These are phyloP conservation scores for Phytopythium delawarense DNA, from an alignment of 352 stramenopile species.

Conservation along the genomic window DNA sequence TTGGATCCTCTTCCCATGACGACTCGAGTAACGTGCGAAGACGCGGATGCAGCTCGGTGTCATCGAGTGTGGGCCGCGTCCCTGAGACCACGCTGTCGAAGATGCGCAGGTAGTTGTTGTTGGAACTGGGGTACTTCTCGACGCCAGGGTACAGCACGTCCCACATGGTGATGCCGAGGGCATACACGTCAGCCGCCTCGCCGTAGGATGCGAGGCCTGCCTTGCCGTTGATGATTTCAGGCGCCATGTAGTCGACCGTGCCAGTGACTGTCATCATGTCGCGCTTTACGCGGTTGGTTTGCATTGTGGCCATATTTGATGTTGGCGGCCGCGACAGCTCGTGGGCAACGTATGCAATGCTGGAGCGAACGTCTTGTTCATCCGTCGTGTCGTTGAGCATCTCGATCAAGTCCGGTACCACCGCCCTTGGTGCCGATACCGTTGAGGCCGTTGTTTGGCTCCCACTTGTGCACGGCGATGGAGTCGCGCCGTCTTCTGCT, in stretches of 20 bases:
- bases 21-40: slow-evolving; percentile 31
- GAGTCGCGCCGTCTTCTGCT: neutral
- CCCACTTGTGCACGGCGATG: neutral
- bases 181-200: slow-evolving; percentile 69
- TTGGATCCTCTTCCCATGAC: slow-evolving; percentile 40
- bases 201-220: slow-evolving; percentile 42
- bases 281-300: neutral
- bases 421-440: neutral
- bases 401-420: neutral
- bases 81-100: slow-evolving; percentile 48
- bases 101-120: slow-evolving; percentile 50
- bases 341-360: neutral
- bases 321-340: neutral
- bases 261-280: slow-evolving; percentile 58
- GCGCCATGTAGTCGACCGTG: slow-evolving; percentile 74
- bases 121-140: slow-evolving; percentile 42
- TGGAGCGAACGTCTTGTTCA: neutral
- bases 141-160: slow-evolving; percentile 47
- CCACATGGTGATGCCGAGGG: slow-evolving; percentile 70
- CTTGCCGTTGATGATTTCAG: slow-evolving; percentile 62
- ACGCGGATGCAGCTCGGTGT: slow-evolving; percentile 18
- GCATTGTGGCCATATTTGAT: slow-evolving; percentile 1
- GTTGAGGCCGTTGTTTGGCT: neutral
- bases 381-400: neutral
- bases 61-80: slow-evolving; percentile 26